Evolutionary conservation across 257 asterid genomes (phyloP).

Genomic region (Scutellaria baicalensis): DNA sequence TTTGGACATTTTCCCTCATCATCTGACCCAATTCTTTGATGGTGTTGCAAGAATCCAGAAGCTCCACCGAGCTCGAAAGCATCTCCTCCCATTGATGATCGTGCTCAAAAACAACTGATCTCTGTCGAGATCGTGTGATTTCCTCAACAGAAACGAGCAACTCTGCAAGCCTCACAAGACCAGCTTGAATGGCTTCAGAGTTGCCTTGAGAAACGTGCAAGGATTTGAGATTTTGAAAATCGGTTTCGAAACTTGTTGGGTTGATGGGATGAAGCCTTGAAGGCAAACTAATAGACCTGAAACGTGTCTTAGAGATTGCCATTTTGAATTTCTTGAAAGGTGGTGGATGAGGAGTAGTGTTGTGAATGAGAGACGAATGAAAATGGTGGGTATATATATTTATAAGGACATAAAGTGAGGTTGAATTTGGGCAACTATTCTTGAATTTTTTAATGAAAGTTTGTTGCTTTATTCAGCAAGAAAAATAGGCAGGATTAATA

Average conservation of each 20-base stretch:
- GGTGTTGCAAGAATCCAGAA: conserved; percentile 53
- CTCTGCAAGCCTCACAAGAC: conserved; percentile 34
- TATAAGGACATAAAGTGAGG: conserved; percentile 17
- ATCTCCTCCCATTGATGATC: conserved; percentile 32
- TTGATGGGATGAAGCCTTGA: conserved; percentile 51
- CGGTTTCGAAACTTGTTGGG: conserved; percentile 35
- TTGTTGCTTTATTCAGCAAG: too few relatives aligned
- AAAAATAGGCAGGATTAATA: too few relatives aligned
- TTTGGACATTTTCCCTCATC: conserved; percentile 36
- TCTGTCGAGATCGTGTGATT: conserved; percentile 8
- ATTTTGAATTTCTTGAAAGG: conserved; percentile 12
- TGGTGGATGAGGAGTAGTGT: not conserved
- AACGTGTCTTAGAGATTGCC: conserved; percentile 41
- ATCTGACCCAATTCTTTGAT: conserved; percentile 32
- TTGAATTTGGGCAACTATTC: too few relatives aligned
- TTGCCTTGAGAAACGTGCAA: conserved; percentile 17
- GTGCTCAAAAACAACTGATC: not conserved
- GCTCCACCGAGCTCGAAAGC: conserved; percentile 37
- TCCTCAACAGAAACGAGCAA: conserved; percentile 32
- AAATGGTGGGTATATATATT: not conserved
- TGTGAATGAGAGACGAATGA: not conserved
- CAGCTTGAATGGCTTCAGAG: conserved; percentile 31
- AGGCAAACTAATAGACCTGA: conserved; percentile 76
- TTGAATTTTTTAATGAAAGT: too few relatives aligned
- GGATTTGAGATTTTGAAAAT: conserved; percentile 34